phyloP scores from a whole-genome alignment of 305 asterid genomes.

The Withania somnifera region DNA sequence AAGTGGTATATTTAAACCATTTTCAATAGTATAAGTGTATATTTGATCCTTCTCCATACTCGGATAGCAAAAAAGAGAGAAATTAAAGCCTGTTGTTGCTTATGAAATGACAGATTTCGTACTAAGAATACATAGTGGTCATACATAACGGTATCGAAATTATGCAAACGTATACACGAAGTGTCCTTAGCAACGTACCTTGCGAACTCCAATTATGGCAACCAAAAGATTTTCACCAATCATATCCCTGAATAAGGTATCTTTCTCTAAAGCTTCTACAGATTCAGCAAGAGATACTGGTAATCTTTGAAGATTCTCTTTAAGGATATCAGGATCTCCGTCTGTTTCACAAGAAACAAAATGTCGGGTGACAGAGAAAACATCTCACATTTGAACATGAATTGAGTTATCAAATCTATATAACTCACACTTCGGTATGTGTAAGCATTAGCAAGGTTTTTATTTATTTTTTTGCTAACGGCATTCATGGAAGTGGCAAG shows the following conservation, averaged over 20 bases:
- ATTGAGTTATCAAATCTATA: not conserved
- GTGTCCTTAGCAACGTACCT: slow-evolving; percentile 38
- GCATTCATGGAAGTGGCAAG: not conserved
- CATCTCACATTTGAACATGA: not conserved
- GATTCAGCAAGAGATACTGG: not conserved
- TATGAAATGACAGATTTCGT: not conserved
- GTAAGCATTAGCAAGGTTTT: not conserved
- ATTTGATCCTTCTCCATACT: too few relatives aligned
- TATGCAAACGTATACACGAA: not conserved
- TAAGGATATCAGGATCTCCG: slow-evolving; percentile 42
- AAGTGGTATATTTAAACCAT: too few relatives aligned
- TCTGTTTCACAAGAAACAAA: slow-evolving; percentile 25
- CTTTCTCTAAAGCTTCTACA: slow-evolving; percentile 24
- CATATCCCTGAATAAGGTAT: slow-evolving; percentile 42
- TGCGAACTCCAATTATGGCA: slow-evolving; percentile 69
- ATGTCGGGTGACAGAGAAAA: not conserved
- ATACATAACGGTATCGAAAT: too few relatives aligned
- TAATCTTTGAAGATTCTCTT: slow-evolving; percentile 4
- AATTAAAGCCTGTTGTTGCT: not conserved
- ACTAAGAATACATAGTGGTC: not conserved
- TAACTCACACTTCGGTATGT: not conserved
- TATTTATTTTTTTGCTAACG: not conserved
- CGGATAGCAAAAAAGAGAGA: not conserved
- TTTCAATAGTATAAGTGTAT: too few relatives aligned
- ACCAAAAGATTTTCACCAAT: slow-evolving; percentile 66